A percentile compares a stretch with the other conserved stretches of the same genome.
phyloP scores from a whole-genome alignment of 805 yeast species.

The Cyberlindnera misumaiensis region DNA sequence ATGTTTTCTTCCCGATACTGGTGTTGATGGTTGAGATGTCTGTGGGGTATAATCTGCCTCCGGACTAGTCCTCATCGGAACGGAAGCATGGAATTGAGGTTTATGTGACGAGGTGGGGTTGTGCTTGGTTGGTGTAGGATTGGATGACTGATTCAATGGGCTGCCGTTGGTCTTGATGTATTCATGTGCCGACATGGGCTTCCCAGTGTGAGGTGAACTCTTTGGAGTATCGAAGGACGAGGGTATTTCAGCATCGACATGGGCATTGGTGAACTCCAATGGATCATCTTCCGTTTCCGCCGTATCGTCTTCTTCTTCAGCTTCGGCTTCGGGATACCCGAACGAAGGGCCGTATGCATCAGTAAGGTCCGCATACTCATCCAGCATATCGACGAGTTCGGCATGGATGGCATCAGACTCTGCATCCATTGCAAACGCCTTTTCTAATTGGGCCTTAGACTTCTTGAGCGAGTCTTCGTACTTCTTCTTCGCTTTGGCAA shows the following conservation, averaged over 20 bases:
- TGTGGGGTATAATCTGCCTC: background rate
- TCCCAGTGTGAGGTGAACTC: background rate
- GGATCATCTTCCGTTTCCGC: background rate
- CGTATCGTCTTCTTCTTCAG: background rate
- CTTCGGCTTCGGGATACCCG: slow-evolving; percentile 2
- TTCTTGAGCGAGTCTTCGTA: slow-evolving; percentile 8
- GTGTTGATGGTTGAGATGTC: background rate
- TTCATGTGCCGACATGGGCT: slow-evolving; percentile 2
- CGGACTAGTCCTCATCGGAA: too few species aligned
- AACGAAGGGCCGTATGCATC: background rate
- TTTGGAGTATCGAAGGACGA: slow-evolving; percentile 1
- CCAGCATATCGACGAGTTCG: slow-evolving; percentile 2
- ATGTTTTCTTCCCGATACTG: background rate
- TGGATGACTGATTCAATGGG: background rate
- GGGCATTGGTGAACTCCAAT: background rate
- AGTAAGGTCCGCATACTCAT: slow-evolving; percentile 4
- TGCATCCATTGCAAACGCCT: slow-evolving; percentile 1
- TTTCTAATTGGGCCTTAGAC: slow-evolving; percentile 1
- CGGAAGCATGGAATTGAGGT: too few species aligned
- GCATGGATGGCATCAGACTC: slow-evolving; percentile 7
- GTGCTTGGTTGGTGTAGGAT: background rate
- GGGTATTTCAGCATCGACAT: background rate
- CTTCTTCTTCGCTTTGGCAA: slow-evolving; percentile 14
- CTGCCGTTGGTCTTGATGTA: slow-evolving; percentile 1
- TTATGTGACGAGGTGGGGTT: background rate